Percentiles rank a stretch among this genome's conserved stretches.
Evolutionary conservation across 768 basidiomycete species (phyloP).

Genomic region (Mycena pura): DNA sequence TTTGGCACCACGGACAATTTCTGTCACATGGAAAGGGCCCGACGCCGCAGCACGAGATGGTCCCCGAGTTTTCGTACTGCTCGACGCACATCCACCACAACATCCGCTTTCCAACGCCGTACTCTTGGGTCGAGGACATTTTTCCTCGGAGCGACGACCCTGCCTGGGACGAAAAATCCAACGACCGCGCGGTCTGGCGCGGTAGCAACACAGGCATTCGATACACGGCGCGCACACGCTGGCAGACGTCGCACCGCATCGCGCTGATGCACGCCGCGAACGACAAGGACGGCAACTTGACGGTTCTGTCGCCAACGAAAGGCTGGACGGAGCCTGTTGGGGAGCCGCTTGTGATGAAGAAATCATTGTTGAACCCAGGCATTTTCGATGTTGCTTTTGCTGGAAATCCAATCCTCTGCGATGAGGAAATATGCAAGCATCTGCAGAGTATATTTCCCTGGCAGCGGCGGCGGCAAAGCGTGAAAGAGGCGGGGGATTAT

Average conservation of each 20-base stretch:
- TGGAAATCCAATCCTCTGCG: slow-evolving; percentile 51
- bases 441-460: slow-evolving; percentile 59
- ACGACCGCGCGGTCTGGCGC: slow-evolving; percentile 73
- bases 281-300: slow-evolving; percentile 44
- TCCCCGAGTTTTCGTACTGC: slow-evolving; percentile 62
- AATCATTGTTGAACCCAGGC: slow-evolving; percentile 54
- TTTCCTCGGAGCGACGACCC: slow-evolving; percentile 56
- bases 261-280: slow-evolving; percentile 53
- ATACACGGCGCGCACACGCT: slow-evolving; percentile 45
- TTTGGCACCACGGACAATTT: slow-evolving; percentile 60
- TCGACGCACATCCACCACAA: slow-evolving; percentile 60
- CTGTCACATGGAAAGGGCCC: slow-evolving; percentile 57
- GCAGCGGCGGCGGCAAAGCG: slow-evolving; percentile 47
- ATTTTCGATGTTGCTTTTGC: slow-evolving; percentile 69
- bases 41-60: slow-evolving; percentile 43
- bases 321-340: slow-evolving; percentile 41
- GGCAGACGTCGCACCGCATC: slow-evolving; percentile 58
- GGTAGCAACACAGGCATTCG: slow-evolving; percentile 76
- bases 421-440: slow-evolving; percentile 47
- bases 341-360: slow-evolving; percentile 37
- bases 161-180: slow-evolving; percentile 66
- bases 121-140: slow-evolving; percentile 54
- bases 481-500: slow-evolving; percentile 59
- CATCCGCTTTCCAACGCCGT: slow-evolving; percentile 56
- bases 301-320: slow-evolving; percentile 44